A percentile compares a stretch with the other conserved stretches of the same genome.
These are phyloP conservation scores for Globomyces sp. DNA, from an alignment of 371 early-diverging fungal species.

Conservation along the genomic window DNA sequence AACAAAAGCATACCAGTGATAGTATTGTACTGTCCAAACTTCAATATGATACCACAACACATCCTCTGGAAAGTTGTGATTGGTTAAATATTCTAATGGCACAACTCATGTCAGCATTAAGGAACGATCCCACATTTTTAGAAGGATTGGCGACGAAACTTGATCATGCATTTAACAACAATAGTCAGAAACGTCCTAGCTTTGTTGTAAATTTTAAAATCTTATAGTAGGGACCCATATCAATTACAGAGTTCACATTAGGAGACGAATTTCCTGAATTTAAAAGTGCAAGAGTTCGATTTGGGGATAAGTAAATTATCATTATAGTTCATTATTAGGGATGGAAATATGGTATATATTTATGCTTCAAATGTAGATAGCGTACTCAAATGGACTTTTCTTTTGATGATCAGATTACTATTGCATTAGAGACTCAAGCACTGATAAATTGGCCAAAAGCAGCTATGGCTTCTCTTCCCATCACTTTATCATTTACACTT, in stretches of 20 bases:
- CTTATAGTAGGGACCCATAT: constrained; percentile 43
- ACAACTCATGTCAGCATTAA: constrained; percentile 76
- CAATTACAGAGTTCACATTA: constrained; percentile 83
- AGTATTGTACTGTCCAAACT: constrained; percentile 40
- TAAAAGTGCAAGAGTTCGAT: constrained; percentile 66
- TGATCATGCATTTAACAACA: constrained; percentile 76
- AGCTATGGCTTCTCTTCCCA: constrained; percentile 84
- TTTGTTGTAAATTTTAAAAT: constrained; percentile 63
- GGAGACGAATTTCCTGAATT: constrained; percentile 88
- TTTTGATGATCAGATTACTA: constrained; percentile 56
- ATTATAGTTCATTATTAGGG: constrained; percentile 30
- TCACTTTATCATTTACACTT: constrained; percentile 78
- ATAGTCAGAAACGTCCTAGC: constrained; percentile 61
- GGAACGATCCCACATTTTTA: constrained; percentile 78
- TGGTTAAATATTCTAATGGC: constrained; percentile 93
- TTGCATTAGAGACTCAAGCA: constrained; percentile 62
- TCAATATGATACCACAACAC: constrained; percentile 31
- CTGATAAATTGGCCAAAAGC: constrained; percentile 89
- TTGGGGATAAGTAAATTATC: constrained; percentile 69
- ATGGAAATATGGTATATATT: no score
- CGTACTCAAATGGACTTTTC: constrained; percentile 70
- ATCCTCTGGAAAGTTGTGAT: constrained; percentile 76
- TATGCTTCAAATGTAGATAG: no score
- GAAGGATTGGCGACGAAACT: constrained; percentile 68
- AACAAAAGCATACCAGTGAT: constrained; percentile 11